Base-by-base conservation (phyloP, 768 basidiomycete genomes). In the Russula emetica region DNA sequence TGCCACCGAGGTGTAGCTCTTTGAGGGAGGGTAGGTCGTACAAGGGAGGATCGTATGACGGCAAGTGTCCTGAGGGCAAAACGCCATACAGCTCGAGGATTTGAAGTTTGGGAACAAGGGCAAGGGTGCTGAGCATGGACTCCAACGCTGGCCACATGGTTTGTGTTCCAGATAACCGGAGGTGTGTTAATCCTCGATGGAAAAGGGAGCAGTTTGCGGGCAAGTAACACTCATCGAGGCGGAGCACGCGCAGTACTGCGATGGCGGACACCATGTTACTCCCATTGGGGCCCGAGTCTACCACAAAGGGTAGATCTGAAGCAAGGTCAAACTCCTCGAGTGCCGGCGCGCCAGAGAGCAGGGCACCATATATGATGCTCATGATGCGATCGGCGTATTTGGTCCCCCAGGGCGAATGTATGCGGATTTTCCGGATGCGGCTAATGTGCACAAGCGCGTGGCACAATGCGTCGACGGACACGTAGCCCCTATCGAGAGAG, bases 241-340 rank as follows among this genome's bases (percentile, higher is more conserved):
- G 40, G 2, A 64, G 54, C 3, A 44, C 24, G 36, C 59, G 63
- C 49, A 64, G 24, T 44, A 30, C 30, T 8, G 40, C 14, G 8
- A 61, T 22, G 49, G n/a, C 49, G 14, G 16, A 2, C 20, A 4
- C 3, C 26, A 52, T 30, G 3, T 10, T 45, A 16, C 9, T 49
- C 51, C 53, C 44, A 30, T 55, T 47, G 4, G 30, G 59, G 13
- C 49, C 54, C 9, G 64, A 47, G 14, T 18, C 9, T 28, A 32
- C 64, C 40, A 45, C 6, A 57, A 57, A 52, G 22, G 64, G 49
- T 3, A n/a, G 3, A 2, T 56, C 55, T 20, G 64, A 54, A 24
- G 59, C 54, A 54, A 65, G 38, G n/a, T 65, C 60, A 14, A 65
- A 40, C 55, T 65, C 64, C 59, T 65, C 55, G 32, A 65, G 64